Base-by-base conservation (phyloP, 441 rosid species). In the Cnidoscolus chayamansa region DNA sequence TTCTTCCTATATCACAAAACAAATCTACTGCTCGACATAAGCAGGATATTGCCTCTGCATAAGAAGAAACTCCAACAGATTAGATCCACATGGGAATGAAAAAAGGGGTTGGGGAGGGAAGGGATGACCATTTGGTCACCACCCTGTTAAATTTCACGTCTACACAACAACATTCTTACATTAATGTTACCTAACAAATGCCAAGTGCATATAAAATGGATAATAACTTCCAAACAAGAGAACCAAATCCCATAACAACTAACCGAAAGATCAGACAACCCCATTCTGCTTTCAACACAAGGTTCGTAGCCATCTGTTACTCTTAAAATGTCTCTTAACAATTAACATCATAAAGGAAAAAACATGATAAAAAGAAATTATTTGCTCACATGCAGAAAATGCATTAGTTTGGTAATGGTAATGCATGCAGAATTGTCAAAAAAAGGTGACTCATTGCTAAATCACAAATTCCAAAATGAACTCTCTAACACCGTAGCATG, bases 1-100 rank as follows among this genome's bases (percentile, higher is more conserved):
- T 89, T 88, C 98, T 87, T 79, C 97, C 99, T 77, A 88, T 91
- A 74, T 96, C 99, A 78, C 96, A 93, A 67, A 86, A 88, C 79
- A 91, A 60, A 62, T 87, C 88, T 72, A 93, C 90, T 1, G 98
- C 99, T 81, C 86, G 86, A 69, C 78, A 86, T 77, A 96, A 86
- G 85, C 97, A 93, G 77, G 95, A 81, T 82, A 91, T 87, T 74
- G 99, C 89, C 85, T 90, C 98, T 96, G 88, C 85, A 85, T 50
- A 78, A 63, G 61, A 50, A 45, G 43, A 74, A 73, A 76, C 2
- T 19, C 31, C 10, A 58, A 50, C 65, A 16, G 16, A 61, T 49
- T 51, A n/a, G 47, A 62, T 5, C 77, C 32, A 50, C 16, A 69
- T 54, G 12, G 49, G 43, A 71, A 67, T 54, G 37, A 12, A 70